Evolutionary conservation across 2,329 filamentous ascomycete species (phyloP).

Genomic region (Diaporthe citrichinensis): DNA sequence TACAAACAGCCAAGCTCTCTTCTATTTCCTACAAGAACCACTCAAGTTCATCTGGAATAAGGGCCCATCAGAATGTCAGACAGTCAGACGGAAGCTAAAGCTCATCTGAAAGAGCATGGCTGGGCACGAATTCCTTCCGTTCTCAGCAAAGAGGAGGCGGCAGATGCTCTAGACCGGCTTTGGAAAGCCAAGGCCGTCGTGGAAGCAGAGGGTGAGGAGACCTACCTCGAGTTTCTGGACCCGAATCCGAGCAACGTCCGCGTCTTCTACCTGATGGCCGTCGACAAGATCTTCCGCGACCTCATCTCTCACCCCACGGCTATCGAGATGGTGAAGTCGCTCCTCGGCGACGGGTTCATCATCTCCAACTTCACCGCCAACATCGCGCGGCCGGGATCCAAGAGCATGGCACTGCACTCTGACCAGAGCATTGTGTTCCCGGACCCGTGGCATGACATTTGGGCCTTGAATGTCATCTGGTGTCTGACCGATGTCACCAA

Average conservation of each 20-base stretch:
- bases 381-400: constrained; percentile 51
- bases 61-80: neutral
- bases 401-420: constrained; percentile 51
- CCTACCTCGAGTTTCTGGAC: constrained; percentile 38
- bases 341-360: constrained; percentile 50
- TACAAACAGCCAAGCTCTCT: neutral
- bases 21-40: neutral
- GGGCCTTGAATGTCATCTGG: constrained; percentile 49
- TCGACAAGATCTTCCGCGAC: constrained; percentile 43
- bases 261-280: constrained; percentile 43
- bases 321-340: constrained; percentile 45
- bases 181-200: constrained; percentile 37
- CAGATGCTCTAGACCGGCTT: constrained; percentile 30
- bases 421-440: constrained; percentile 51
- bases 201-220: constrained; percentile 38
- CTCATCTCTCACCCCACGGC: constrained; percentile 40
- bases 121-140: constrained; percentile 36
- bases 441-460: constrained; percentile 49
- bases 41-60: neutral
- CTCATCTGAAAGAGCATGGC: constrained; percentile 40
- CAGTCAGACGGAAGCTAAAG: constrained; percentile 22
- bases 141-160: constrained; percentile 39
- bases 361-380: constrained; percentile 54
- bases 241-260: constrained; percentile 43
- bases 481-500: constrained; percentile 49